Evolutionary conservation across 441 rosid species (phyloP).

Genomic region (Kokia cookei): DNA sequence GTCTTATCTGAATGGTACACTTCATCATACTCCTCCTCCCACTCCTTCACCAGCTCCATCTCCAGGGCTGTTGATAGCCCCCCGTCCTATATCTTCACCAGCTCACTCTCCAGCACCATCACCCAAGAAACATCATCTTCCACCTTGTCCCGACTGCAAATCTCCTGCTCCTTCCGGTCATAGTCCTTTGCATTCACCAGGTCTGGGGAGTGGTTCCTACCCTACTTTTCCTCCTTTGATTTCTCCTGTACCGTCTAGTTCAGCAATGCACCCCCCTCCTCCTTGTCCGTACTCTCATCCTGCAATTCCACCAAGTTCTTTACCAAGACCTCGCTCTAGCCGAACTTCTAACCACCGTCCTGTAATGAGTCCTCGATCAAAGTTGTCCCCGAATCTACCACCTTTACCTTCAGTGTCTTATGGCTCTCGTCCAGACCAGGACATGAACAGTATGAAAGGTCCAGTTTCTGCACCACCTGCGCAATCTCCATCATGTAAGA

Average conservation of each 20-base stretch:
- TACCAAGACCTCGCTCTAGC: conserved; percentile 25
- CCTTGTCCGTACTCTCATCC: conserved; percentile 22
- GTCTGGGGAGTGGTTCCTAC: conserved; percentile 18
- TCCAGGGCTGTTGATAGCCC: conserved; percentile 30
- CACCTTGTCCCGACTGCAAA: conserved; percentile 13
- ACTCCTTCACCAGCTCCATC: conserved; percentile 52
- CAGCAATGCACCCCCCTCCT: conserved; percentile 10
- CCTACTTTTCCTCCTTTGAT: conserved; percentile 18
- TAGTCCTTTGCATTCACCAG: conserved; percentile 15
- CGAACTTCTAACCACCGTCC: conserved; percentile 20
- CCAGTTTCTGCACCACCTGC: conserved; percentile 1
- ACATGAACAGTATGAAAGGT: not conserved
- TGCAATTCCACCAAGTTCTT: conserved; percentile 1
- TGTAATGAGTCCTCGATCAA: conserved; percentile 17
- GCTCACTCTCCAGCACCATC: conserved; percentile 18
- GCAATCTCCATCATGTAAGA: conserved; percentile 46
- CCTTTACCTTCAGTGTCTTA: conserved; percentile 18
- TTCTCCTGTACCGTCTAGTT: conserved; percentile 25
- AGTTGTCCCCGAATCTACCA: conserved; percentile 17
- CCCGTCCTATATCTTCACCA: conserved; percentile 13
- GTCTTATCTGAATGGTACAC: conserved; percentile 34
- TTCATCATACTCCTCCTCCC: conserved; percentile 31
- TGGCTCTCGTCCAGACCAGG: conserved; percentile 10
- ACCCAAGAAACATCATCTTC: conserved; percentile 7
- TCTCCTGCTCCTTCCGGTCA: conserved; percentile 21